Evolutionary conservation across 2,329 filamentous ascomycete genomes (phyloP), one percentile per base, ranked within the genome.

Genomic region (Hysterium pulicare): DNA sequence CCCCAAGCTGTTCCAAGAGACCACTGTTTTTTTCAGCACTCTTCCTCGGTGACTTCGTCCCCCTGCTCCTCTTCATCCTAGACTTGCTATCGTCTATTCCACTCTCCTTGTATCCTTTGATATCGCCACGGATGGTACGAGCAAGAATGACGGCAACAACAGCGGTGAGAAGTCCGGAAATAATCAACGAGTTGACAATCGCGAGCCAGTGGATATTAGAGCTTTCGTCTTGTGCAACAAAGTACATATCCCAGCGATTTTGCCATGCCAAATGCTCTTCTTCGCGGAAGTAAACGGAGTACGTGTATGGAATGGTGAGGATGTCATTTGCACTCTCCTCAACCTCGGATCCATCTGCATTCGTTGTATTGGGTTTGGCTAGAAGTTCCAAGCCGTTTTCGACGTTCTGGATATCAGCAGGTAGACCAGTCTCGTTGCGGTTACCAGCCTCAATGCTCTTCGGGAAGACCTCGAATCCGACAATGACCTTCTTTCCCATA

Each of bases 211-310:
- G 89, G 19, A 91, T 87, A 60, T 82, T 83, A 20, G 81, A 83
- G 34, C 86, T 86, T 52, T 91, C 87, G 44, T 88, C 84, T 60
- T 93, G 87, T 63, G 91, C 90, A 46, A 86, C 86, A 69, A 95
- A 94, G 66, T 94, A 95, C 41, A 91, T 71, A 57, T 94, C 87
- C 89, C 90, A 95, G 41, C 89, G 80, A 54, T 84, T 87, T 43
- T 76, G 74, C 90, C 90, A 95, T 50, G 93, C 87, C 38, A 94
- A 73, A 16, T 77, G 80, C 32, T 84, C 79, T 48, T 94, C 87
- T 62, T 94, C 86, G 39, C 87, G 83, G 71, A 90, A 95, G 67
- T 93, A 94, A 11, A 95, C 85, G 3, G 88, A 91, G 68, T 95
- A 95, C 0, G 87, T 87, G 67, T 90, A 94, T 0, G 89, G 87